phyloP scores from a whole-genome alignment of 441 rosid species.

The Arabidopsis lyrata region DNA sequence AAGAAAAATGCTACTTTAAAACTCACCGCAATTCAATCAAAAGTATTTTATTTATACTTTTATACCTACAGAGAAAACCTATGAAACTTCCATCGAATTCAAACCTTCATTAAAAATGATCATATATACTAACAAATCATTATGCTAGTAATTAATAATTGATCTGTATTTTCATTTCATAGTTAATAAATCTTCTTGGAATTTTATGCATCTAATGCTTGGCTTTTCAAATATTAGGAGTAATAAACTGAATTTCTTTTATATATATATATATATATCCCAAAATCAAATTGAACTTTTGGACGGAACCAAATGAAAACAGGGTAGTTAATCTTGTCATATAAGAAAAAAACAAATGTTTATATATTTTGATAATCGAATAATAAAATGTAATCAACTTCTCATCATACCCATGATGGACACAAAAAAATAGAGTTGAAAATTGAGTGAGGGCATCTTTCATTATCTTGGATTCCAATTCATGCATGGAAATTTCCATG shows the following conservation, averaged over 20 bases:
- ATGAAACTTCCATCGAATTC: background rate
- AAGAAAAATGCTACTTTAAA: constrained; percentile 3
- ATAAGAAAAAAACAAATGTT: background rate
- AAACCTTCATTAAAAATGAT: background rate
- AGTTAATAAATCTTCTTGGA: too few relatives aligned
- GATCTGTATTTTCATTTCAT: background rate
- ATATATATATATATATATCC: background rate
- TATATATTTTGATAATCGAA: background rate
- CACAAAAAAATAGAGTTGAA: constrained; percentile 17
- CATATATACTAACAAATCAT: background rate
- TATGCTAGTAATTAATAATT: background rate
- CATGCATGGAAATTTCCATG: constrained; percentile 42
- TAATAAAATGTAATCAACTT: constrained; percentile 9
- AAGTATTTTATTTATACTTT: background rate
- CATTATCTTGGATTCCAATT: constrained; percentile 36
- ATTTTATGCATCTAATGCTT: background rate
- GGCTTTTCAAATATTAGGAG: background rate
- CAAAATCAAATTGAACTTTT: constrained; percentile 5
- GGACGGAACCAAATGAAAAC: constrained; percentile 9
- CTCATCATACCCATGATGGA: background rate
- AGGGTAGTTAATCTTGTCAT: background rate
- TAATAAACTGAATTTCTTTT: too few relatives aligned
- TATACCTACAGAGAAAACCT: background rate
- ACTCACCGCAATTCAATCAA: constrained; percentile 27
- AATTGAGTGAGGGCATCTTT: constrained; percentile 30